These are phyloP conservation scores for Fragosphaeria purpurea DNA, from an alignment of 2,329 filamentous ascomycete genomes.

Conservation along the genomic window DNA sequence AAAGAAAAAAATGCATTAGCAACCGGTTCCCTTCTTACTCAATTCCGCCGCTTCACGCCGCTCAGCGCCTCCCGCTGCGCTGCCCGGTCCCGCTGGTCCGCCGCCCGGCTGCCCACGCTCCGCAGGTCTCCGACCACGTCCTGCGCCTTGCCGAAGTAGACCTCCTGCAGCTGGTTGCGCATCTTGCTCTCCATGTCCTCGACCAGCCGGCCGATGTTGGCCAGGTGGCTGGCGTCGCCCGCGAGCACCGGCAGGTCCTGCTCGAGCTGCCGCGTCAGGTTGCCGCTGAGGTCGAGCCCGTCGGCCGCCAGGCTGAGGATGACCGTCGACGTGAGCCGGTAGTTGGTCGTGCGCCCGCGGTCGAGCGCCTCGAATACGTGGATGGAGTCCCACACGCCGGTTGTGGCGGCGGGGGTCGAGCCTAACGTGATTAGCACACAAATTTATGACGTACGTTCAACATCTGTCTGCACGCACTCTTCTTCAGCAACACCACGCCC, in stretches of 20 bases:
- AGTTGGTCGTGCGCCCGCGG: slow-evolving; percentile 82
- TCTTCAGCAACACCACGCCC: slow-evolving; percentile 91
- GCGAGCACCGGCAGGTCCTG: slow-evolving; percentile 73
- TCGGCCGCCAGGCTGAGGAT: slow-evolving; percentile 73
- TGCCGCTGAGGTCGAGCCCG: slow-evolving; percentile 79
- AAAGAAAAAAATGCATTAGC: background rate
- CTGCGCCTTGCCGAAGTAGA: slow-evolving; percentile 99
- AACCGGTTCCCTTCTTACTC: background rate
- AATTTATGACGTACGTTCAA: too few relatives aligned
- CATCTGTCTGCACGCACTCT: slow-evolving; percentile 55
- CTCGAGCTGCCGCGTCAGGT: slow-evolving; percentile 96
- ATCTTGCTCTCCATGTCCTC: slow-evolving; percentile 99
- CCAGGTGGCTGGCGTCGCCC: slow-evolving; percentile 85
- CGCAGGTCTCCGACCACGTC: slow-evolving; percentile 93
- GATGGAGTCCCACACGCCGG: slow-evolving; percentile 93
- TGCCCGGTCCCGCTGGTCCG: slow-evolving; percentile 72
- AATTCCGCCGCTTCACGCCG: slow-evolving; percentile 35
- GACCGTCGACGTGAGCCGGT: slow-evolving; percentile 95
- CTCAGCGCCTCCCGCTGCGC: slow-evolving; percentile 82
- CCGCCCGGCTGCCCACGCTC: slow-evolving; percentile 74
- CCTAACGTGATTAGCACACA: background rate
- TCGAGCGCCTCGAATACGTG: slow-evolving; percentile 97
- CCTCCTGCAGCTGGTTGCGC: slow-evolving; percentile 94
- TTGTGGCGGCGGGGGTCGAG: slow-evolving; percentile 43
- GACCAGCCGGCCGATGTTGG: slow-evolving; percentile 85